Percentiles rank a stretch among this genome's conserved stretches.
These are phyloP conservation scores for Gossypium rotundifolium DNA, from an alignment of 345 rosid genomes.

Conservation along the genomic window DNA sequence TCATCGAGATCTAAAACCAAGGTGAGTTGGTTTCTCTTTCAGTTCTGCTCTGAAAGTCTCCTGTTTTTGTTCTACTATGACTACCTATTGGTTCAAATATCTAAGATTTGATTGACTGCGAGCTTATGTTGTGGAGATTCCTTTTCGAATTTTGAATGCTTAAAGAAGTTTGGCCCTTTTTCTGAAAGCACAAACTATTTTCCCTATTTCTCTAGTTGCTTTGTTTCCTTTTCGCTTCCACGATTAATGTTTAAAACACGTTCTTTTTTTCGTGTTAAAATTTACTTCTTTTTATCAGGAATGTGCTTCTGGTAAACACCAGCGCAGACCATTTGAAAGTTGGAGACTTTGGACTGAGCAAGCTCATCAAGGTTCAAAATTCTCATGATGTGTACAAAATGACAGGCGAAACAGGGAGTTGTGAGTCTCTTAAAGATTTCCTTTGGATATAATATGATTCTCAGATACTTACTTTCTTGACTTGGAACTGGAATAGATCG, in stretches of 20 bases:
- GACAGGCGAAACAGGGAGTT: conserved; percentile 99
- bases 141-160: not conserved
- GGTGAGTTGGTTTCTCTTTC: conserved; percentile 36
- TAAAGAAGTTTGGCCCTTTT: not conserved
- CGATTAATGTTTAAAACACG: not conserved
- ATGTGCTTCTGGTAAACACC: conserved; percentile 91
- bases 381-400: conserved; percentile 90
- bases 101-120: no score
- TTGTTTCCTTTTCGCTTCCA: not conserved
- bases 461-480: conserved; percentile 22
- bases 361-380: conserved; percentile 1
- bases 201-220: not conserved
- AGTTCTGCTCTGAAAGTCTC: not conserved
- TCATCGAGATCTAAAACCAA: conserved; percentile 92
- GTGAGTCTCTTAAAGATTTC: conserved; percentile 45
- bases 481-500: conserved; percentile 49
- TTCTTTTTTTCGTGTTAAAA: not conserved
- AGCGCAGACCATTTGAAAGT: conserved; percentile 95
- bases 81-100: not conserved
- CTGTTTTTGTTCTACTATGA: not conserved
- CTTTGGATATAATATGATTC: not conserved
- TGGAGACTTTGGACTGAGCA: conserved; percentile 30
- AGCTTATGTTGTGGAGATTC: no score
- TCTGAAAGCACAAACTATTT: not conserved
- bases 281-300: conserved; percentile 44